Conservation (phyloP, 768 basidiomycete genomes). For the Rhodotorula taiwanensis region DNA sequence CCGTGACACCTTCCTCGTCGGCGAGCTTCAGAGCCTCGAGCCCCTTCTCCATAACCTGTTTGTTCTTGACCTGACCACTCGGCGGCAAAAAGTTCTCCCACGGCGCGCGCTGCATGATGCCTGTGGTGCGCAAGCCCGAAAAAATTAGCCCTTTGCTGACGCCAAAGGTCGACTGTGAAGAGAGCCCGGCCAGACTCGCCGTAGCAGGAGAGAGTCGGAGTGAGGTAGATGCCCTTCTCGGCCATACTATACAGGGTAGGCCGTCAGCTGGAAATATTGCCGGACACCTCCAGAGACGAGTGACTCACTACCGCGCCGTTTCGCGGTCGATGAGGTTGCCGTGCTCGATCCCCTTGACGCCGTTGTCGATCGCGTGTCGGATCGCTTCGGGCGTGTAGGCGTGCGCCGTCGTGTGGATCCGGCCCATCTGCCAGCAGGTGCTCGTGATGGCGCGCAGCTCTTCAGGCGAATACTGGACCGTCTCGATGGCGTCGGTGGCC, state of each 20-base stretch:
- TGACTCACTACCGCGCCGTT: conserved; percentile 44
- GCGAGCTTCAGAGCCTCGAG: conserved; percentile 49
- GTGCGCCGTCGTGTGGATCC: conserved; percentile 44
- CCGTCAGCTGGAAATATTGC: accelerated
- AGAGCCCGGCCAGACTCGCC: conserved; percentile 15
- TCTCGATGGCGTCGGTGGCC: conserved; percentile 50
- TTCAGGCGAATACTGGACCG: conserved; percentile 49
- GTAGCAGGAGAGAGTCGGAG: conserved; percentile 50
- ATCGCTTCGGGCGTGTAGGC: conserved; percentile 48
- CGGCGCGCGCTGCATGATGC: conserved; percentile 49
- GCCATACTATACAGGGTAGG: conserved; percentile 45
- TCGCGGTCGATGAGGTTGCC: conserved; percentile 49
- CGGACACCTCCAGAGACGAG: too few species aligned
- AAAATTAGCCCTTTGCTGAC: background rate
- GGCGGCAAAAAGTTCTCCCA: conserved; percentile 49
- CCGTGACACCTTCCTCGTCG: conserved; percentile 46
- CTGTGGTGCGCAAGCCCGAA: too few species aligned
- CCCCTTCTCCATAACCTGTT: conserved; percentile 49
- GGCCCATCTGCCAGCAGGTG: conserved; percentile 49
- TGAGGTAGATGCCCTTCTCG: conserved; percentile 48
- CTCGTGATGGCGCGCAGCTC: conserved; percentile 50
- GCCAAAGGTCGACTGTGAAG: background rate
- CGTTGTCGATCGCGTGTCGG: conserved; percentile 50
- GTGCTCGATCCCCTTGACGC: conserved; percentile 51
- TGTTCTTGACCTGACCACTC: conserved; percentile 48